Base-by-base conservation (phyloP, 2,329 filamentous ascomycete species). In the Myriosclerotinia duriaeana region DNA sequence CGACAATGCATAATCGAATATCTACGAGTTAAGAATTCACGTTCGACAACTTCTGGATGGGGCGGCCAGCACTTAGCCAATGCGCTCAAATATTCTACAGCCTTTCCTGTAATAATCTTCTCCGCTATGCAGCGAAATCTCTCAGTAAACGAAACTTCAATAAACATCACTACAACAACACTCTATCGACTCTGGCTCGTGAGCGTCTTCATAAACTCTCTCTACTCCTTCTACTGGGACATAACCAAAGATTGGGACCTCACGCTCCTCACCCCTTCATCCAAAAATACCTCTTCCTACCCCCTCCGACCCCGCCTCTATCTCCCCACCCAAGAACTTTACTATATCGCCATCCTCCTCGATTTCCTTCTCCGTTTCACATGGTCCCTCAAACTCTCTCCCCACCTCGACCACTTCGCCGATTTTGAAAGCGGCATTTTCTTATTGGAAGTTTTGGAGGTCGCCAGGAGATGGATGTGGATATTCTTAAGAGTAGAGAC, bases 151-250 rank as follows among this genome's bases (percentile, higher is more conserved):
- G 71, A 75, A 38, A 69, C 71, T 17, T 76, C 76, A 46, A 78
- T 76, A 30, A 77, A 72, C 12, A 73, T 78, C 5, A 78, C 80
- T 6, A 78, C 79, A 69, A 76, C 79, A 3, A 74, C 76, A 0
- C 75, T 85, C 66, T 84, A 86, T 76, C 81, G 80, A 52, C 80
- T 81, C 58, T 95, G 92, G 88, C 80, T 96, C 40, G 78, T 84
- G 46, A 89, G 89, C 53, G 90, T 92, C 40, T 80, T 92, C 44
- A 76, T 95, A 73, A 97, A 99, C 78, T 96, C 92, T 17, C 82
- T 90, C 54, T 99, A 97, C 79, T 93, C 90, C n/a, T 98, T 98
- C 81, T 99, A 95, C 82, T 99, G 95, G 95, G 95, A 99, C 74
- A 88, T 98, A 40, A 85, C 92, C 65, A 95, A 93, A 80, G 95